Conservation (phyloP, 176 grass and related monocot genomes). For the Bolboschoenus planiculmis region DNA sequence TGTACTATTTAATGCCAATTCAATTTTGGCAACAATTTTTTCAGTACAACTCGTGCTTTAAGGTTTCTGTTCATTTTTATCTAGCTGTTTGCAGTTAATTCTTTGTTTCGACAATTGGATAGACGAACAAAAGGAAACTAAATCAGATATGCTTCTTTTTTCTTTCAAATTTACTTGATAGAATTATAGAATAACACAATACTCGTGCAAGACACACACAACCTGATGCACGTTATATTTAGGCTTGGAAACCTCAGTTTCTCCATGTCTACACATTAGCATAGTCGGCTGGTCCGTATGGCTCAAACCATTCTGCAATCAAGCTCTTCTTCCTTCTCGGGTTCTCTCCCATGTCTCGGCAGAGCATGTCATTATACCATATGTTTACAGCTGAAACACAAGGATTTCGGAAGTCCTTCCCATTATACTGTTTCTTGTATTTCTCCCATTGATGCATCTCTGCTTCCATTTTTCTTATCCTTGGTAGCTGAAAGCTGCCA, state of each 20-base stretch:
- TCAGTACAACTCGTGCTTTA: not conserved
- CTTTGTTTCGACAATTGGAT: not conserved
- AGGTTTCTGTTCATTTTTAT: not conserved
- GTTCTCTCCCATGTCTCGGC: constrained; percentile 64
- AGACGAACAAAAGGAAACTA: not conserved
- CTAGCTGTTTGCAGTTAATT: not conserved
- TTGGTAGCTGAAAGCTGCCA: constrained; percentile 45
- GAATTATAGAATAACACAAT: not conserved
- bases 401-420: constrained; percentile 43
- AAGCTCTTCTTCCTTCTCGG: constrained; percentile 72
- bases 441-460: constrained; percentile 58
- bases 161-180: not conserved
- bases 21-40: not conserved
- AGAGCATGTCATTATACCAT: constrained; percentile 73
- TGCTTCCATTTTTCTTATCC: constrained; percentile 70
- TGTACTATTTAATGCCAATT: not conserved
- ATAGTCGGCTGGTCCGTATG: constrained; percentile 68
- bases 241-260: not conserved
- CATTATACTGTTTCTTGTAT: constrained; percentile 53
- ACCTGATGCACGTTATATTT: not conserved
- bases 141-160: not conserved
- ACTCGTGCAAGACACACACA: not conserved
- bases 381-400: constrained; percentile 65
- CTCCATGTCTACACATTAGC: constrained; percentile 7
- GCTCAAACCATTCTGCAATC: constrained; percentile 65